These are phyloP conservation scores for Aspergillus sp. DNA, from an alignment of 2,329 filamentous ascomycete genomes.

Conservation along the genomic window DNA sequence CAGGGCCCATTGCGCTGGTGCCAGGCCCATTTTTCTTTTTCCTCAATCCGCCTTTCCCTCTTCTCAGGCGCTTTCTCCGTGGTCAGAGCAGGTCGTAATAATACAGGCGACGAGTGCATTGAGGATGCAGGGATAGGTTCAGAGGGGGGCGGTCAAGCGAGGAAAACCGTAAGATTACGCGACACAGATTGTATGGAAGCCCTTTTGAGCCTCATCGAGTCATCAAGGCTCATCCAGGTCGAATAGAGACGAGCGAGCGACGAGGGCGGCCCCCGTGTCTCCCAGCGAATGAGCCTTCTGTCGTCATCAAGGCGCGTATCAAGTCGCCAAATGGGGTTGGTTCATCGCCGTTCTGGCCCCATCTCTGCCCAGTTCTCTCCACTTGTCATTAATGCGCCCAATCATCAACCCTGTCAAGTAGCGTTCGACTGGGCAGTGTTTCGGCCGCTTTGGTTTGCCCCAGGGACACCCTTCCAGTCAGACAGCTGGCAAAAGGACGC, in stretches of 20 bases:
- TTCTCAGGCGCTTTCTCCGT: background rate
- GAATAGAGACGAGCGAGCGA: background rate
- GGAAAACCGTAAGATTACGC: background rate
- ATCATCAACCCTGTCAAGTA: background rate
- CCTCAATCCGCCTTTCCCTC: background rate
- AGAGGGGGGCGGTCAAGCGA: background rate
- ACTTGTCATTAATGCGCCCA: background rate
- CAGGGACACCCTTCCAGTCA: background rate
- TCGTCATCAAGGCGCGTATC: background rate
- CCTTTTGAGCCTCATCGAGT: slow-evolving; percentile 1
- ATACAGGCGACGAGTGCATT: background rate
- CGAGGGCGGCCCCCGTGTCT: background rate
- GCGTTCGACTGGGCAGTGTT: background rate
- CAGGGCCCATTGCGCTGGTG: background rate
- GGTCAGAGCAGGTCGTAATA: background rate
- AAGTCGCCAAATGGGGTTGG: too few relatives aligned
- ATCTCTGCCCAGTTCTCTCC: background rate
- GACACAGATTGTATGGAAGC: background rate
- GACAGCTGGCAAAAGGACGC: background rate
- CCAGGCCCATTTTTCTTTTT: background rate
- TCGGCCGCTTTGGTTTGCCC: background rate
- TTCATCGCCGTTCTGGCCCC: background rate
- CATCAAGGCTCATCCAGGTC: background rate
- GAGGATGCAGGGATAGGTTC: background rate
- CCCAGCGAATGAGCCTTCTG: background rate